Evolutionary conservation across 2,329 filamentous ascomycete species (phyloP), one percentile per base, ranked within the genome.

Genomic region (Pseudocercospora fuligena): DNA sequence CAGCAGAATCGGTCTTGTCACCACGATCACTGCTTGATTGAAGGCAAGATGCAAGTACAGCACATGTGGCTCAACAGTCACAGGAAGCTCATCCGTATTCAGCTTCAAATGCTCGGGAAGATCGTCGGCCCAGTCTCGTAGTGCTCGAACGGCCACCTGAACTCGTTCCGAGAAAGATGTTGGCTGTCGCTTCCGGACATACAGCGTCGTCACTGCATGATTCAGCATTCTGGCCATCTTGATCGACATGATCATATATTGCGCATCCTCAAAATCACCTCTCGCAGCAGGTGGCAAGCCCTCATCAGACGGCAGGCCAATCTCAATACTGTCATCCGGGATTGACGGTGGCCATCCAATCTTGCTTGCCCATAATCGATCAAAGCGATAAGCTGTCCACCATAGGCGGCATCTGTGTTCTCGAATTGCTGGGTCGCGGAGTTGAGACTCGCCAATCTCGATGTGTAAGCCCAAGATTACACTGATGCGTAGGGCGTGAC

Each of bases 401-500:
- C 76, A 79, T 1, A 79, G 53, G 23, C 77, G 71, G 47, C 70
- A 75, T 23, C 77, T 69, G 53, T 78, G 76, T 60, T 79, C 76
- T 64, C 75, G 71, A 16, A 74, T 67, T 1, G 64, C 68, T 51
- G 69, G 73, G 54, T 84, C 80, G 16, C 73, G 76, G 1, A 83
- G 73, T n/a, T 83, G 79, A 2, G 76, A 76, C 33, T 81, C 75
- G 16, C 77, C 72, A 27, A 80, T 78, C 54, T 78, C 79, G 19
- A 79, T 72, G 29, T 84, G 79, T 1, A 84, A 72, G 7, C 82
- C 82, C 74, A 84, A 82, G 3, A 83, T 78, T 0, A 83, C 73
- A 1, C 78, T 78, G 0, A 82, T 68, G 5, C 83, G 78, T 1
- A 85, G 77, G 0, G 83, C 83, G 0, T 79, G 81, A 19, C 83